A percentile compares a stretch with the other conserved stretches of the same genome.
Conservation (phyloP, 139 green algal species). For the Ettlia oleoabundans region DNA sequence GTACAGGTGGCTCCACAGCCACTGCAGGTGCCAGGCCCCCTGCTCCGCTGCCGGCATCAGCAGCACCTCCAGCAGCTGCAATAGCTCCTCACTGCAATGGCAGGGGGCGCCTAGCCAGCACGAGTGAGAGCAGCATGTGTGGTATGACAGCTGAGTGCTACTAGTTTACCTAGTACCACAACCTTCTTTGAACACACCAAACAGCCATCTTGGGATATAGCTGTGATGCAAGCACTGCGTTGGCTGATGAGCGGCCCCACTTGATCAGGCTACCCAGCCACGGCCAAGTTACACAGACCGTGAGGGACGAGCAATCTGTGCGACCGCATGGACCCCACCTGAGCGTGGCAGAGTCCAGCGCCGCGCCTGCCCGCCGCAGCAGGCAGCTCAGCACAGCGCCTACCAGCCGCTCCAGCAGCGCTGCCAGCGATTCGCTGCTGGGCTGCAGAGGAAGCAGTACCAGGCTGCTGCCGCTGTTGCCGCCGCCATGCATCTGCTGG, state of each 20-base stretch:
- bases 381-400: conserved; percentile 17
- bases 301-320: too few relatives aligned
- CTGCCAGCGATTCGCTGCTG: not conserved
- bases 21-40: conserved; percentile 29
- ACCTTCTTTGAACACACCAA: too few relatives aligned
- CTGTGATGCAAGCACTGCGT: too few relatives aligned
- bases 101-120: too few relatives aligned
- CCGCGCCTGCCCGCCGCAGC: conserved; percentile 22
- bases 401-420: not conserved
- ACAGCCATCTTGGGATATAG: too few relatives aligned
- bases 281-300: too few relatives aligned
- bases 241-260: too few relatives aligned
- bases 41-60: conserved; percentile 20
- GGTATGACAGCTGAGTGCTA: too few relatives aligned
- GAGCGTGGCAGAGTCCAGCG: not conserved
- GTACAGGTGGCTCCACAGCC: conserved; percentile 40
- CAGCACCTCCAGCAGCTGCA: conserved; percentile 32
- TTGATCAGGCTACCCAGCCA: too few relatives aligned
- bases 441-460: conserved; percentile 31
- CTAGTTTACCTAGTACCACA: too few relatives aligned
- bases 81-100: conserved; percentile 11
- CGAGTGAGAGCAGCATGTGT: too few relatives aligned
- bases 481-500: too few relatives aligned
- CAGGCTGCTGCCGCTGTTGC: not conserved
- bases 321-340: not conserved